Conservation (phyloP, 768 basidiomycete species). For the Mycena rosella region DNA sequence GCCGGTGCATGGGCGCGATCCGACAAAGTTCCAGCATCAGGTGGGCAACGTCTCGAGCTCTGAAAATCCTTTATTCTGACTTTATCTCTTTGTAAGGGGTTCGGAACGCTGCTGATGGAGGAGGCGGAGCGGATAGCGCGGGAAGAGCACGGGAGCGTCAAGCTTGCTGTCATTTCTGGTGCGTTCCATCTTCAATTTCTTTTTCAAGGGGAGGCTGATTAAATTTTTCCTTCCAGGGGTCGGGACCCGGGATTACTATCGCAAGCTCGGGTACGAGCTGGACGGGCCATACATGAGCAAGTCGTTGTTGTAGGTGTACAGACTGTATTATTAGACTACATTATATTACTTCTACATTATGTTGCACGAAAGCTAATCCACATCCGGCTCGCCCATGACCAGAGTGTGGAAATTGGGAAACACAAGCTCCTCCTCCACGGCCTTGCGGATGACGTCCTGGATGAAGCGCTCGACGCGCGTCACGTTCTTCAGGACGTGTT, state of each 20-base stretch:
- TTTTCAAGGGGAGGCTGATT: not conserved
- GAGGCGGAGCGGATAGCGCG: conserved; percentile 98
- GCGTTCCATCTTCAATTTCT: not conserved
- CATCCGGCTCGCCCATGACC: conserved; percentile 59
- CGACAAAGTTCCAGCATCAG: conserved; percentile 98
- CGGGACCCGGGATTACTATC: conserved; percentile 97
- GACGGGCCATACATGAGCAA: conserved; percentile 99
- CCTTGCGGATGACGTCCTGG: conserved; percentile 94
- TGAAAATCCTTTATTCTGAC: not conserved
- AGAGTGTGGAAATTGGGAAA: conserved; percentile 96
- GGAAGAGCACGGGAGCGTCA: conserved; percentile 96
- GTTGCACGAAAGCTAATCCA: no score
- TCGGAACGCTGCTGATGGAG: conserved; percentile 98
- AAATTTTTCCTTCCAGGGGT: conserved; percentile 84
- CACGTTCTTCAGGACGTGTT: conserved; percentile 96
- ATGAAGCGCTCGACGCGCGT: conserved; percentile 96
- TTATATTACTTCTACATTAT: no score
- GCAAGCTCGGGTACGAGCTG: conserved; percentile 92
- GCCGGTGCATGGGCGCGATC: conserved; percentile 96
- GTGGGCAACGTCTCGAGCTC: conserved; percentile 48
- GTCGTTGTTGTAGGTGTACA: conserved; percentile 52
- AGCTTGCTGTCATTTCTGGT: conserved; percentile 96
- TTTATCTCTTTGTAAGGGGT: conserved; percentile 80
- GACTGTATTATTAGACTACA: conserved; percentile 21
- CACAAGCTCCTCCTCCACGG: conserved; percentile 94